These are phyloP conservation scores for Amphirosellinia nigrospora DNA, from an alignment of 495 filamentous ascomycete species.

Conservation along the genomic window DNA sequence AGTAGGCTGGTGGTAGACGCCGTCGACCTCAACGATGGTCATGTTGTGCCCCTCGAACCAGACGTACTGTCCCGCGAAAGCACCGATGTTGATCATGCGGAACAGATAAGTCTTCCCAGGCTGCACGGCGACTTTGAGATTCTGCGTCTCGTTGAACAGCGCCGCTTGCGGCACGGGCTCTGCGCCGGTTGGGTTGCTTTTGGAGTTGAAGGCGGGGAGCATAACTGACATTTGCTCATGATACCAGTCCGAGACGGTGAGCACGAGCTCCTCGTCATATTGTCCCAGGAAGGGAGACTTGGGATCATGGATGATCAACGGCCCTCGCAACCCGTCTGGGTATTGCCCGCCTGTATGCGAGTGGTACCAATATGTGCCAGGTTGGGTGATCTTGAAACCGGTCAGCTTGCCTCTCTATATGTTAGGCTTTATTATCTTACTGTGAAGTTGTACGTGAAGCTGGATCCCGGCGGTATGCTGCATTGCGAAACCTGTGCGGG, in stretches of 20 bases:
- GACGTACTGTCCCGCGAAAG: constrained; percentile 71
- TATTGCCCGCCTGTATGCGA: constrained; percentile 73
- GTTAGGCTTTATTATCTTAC: constrained; percentile 46
- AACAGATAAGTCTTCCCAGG: constrained; percentile 83
- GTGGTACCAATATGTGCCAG: constrained; percentile 86
- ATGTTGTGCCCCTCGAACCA: constrained; percentile 78
- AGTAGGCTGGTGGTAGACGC: constrained; percentile 62
- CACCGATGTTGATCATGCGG: constrained; percentile 74
- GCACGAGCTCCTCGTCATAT: constrained; percentile 70
- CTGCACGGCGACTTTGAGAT: constrained; percentile 55
- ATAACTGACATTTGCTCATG: constrained; percentile 66
- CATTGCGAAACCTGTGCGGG: constrained; percentile 72
- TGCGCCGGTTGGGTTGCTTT: constrained; percentile 62
- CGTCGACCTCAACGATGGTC: constrained; percentile 63
- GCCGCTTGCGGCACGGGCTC: constrained; percentile 72
- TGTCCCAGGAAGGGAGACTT: constrained; percentile 61
- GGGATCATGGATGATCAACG: constrained; percentile 74
- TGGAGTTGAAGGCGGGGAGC: constrained; percentile 62
- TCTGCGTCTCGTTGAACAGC: constrained; percentile 72
- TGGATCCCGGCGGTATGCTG: constrained; percentile 64
- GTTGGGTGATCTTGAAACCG: constrained; percentile 65
- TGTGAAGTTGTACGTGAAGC: constrained; percentile 78
- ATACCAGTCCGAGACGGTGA: constrained; percentile 74
- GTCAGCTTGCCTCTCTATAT: neutral
- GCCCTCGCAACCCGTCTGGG: constrained; percentile 75